Base-by-base conservation (phyloP, 2,329 filamentous ascomycete species). In the Hypoxylon sp. region DNA sequence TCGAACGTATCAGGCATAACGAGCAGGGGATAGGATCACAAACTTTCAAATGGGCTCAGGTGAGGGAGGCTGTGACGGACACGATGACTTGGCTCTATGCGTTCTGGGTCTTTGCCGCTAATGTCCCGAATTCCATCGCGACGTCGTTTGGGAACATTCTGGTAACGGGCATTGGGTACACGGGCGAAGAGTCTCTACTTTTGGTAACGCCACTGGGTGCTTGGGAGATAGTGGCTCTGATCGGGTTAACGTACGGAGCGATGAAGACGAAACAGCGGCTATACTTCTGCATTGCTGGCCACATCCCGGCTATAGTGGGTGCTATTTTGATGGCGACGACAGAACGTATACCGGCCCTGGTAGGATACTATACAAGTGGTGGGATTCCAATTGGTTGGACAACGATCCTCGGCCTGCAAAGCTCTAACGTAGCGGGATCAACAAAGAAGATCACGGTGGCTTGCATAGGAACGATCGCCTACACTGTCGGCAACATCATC, bases 401-500 rank as follows among this genome's bases (percentile, higher is more conserved):
- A 7, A 80, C 76, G 0, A 80, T 82, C 21, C 75, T 81, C 1
- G 78, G 77, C 0, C 70, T 81, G 3, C 78, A 78, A 39, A 79
- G 77, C 32, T 78, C 75, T n/a, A 80, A 80, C 44, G 73, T 79
- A 3, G 77, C 77, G 0, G 79, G 79, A 6, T 79, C 75, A 3
- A 80, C 79, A 0, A 80, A 80, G 72, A 80, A 80, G 53, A 72
- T 79, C 11, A 79, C 78, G 5, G 77, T 80, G 6, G 73, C 75
- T 7, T 75, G 73, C n/a, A 75, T 80, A 63, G 72, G 76, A 17
- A 76, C 75, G 2, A 77, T 80, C n/a, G 76, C 76, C 1, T 80
- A 81, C 59, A 78, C 76, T 0, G 75, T 81, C 8, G 81, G 80
- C 17, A 83, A 83, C 58, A 82, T 82, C 60, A 81, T 83, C 52